phyloP scores from a whole-genome alignment of 257 asterid genomes.

The Plantago elongata region DNA sequence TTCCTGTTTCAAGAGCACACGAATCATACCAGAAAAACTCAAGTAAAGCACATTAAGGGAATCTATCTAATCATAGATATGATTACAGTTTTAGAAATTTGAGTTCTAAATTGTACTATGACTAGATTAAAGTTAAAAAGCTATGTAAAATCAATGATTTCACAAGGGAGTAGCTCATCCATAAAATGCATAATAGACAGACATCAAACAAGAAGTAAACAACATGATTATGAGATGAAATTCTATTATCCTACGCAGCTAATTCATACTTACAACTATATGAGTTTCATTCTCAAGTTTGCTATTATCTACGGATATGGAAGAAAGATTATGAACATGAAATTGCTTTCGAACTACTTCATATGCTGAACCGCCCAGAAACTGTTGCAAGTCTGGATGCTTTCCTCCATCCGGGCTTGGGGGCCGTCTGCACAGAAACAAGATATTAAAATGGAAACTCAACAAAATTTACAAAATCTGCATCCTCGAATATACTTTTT shows the following conservation, averaged over 20 bases:
- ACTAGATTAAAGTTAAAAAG: too few species aligned
- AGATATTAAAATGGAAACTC: background rate
- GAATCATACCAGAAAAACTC: too few species aligned
- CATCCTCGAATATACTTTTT: too few species aligned
- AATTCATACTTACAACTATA: background rate
- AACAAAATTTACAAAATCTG: background rate
- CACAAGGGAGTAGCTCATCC: too few species aligned
- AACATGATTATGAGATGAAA: background rate
- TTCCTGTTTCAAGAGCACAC: too few species aligned
- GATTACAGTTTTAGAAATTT: too few species aligned
- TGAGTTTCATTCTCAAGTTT: background rate
- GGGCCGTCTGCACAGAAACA: constrained; percentile 25
- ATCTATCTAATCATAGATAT: too few species aligned
- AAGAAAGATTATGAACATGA: background rate
- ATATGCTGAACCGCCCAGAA: constrained; percentile 34
- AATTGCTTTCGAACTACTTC: background rate
- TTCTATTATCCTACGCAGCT: background rate
- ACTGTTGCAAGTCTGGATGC: constrained; percentile 45
- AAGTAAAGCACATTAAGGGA: too few species aligned
- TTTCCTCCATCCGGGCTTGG: constrained; percentile 33
- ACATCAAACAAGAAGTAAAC: too few species aligned
- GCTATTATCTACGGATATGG: background rate
- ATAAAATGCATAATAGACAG: too few species aligned
- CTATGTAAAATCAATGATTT: too few species aligned
- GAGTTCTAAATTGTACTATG: too few species aligned